phyloP scores from a whole-genome alignment of 352 stramenopile genomes.

The Thraustotheca clavata region DNA sequence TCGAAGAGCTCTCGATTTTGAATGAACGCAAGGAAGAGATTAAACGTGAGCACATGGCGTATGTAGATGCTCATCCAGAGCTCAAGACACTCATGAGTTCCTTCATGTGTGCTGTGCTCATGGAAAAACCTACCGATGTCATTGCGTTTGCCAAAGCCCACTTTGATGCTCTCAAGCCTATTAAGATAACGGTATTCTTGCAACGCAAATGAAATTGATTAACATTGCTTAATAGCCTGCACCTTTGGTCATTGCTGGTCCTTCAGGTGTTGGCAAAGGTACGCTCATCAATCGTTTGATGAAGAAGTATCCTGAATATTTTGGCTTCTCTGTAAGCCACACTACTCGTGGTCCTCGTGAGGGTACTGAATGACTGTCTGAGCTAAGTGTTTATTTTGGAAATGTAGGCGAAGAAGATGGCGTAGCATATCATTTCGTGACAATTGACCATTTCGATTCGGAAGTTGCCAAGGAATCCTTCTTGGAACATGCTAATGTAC shows the following conservation, averaged over 20 bases:
- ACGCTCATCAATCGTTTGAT: slow-evolving; percentile 93
- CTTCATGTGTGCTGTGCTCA: slow-evolving; percentile 79
- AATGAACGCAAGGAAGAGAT: slow-evolving; percentile 81
- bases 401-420: slow-evolving; percentile 88
- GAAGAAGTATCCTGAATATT: slow-evolving; percentile 67
- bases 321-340: slow-evolving; percentile 97
- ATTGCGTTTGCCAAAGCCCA: slow-evolving; percentile 66
- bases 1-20: slow-evolving; percentile 76
- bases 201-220: not conserved
- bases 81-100: slow-evolving; percentile 84
- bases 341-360: slow-evolving; percentile 92
- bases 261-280: slow-evolving; percentile 91
- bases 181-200: slow-evolving; percentile 31
- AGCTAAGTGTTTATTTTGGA: not conserved
- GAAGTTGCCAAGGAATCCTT: slow-evolving; percentile 94
- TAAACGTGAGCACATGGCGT: slow-evolving; percentile 76
- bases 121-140: slow-evolving; percentile 82
- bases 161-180: slow-evolving; percentile 67
- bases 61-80: slow-evolving; percentile 78
- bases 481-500: slow-evolving; percentile 95
- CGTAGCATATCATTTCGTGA: slow-evolving; percentile 96
- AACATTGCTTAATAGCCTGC: slow-evolving; percentile 29
- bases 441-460: slow-evolving; percentile 87
- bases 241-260: slow-evolving; percentile 88
- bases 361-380: slow-evolving; percentile 19